Base-by-base conservation (phyloP, 495 filamentous ascomycete genomes). In the Annulohypoxylon maeteangense region DNA sequence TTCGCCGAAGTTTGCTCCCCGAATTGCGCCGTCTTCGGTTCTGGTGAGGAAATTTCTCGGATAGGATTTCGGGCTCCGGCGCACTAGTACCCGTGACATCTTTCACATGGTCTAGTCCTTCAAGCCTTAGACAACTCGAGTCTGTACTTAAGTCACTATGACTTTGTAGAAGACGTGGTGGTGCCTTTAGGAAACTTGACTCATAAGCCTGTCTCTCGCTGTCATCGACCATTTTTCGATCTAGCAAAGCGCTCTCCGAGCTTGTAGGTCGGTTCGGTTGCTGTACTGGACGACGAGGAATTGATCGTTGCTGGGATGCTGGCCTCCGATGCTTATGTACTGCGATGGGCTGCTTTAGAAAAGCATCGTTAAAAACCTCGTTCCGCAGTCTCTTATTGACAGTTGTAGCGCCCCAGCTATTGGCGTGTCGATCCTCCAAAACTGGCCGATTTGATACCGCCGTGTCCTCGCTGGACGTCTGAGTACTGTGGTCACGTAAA, bases 361-460 rank as follows among this genome's bases (percentile, higher is more conserved):
- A 99, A 0, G 97, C 95, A 76, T 98, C 95, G 61, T 94, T 90
- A 59, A 99, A 89, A 18, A 99, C 95, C 76, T 97, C 92, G 73
- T 97, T 94, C 50, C 94, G 89, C 18, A 99, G 81, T 66, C 89
- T 89, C 62, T 89, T 90, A 75, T 99, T 99, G 20, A 98, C 92
- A 18, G 89, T 95, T 2, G 95, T 99, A n/a, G 93, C 93, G 11
- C 95, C 95, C 96, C 93, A 98, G 78, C 92, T 95, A 62, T 88
- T 86, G n/a, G 84, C 82, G 69, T 84, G 83, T 14, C 83, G 82
- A 10, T 84, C 81, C n/a, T 80, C 79, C 38, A 86, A 62, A 16
- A 65, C 76, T 10, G 85, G 85, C 5, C 85, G 81, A 20, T 68
- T 67, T 29, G 36, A 42, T 42, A 31, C 18, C 34, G 45, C 57